phyloP scores from a whole-genome alignment of 2,329 filamentous ascomycete genomes.

The Fusarium sterilihyphosum region DNA sequence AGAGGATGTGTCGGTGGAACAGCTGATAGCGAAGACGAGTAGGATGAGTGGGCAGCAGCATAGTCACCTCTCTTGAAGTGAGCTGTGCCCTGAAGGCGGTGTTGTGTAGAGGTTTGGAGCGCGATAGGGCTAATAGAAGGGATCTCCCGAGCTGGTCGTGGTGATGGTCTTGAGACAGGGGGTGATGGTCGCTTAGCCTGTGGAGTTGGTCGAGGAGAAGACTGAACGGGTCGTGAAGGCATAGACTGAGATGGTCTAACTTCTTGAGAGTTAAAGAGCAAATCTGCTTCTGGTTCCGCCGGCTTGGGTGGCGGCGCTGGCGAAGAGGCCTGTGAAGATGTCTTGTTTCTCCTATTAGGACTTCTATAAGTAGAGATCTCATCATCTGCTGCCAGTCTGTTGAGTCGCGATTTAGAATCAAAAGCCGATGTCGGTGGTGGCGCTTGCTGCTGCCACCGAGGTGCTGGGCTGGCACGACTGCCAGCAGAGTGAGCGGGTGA shows the following conservation, averaged over 20 bases:
- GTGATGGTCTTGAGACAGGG: conserved; percentile 53
- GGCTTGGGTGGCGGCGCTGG: conserved; percentile 52
- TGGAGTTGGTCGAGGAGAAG: conserved; percentile 52
- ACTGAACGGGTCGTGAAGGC: conserved; percentile 52
- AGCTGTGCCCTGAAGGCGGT: conserved; percentile 82
- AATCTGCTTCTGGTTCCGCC: conserved; percentile 63
- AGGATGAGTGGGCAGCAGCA: conserved; percentile 83
- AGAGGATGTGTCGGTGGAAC: conserved; percentile 85
- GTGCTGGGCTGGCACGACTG: conserved; percentile 58
- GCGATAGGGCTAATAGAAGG: conserved; percentile 75
- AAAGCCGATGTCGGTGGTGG: conserved; percentile 49
- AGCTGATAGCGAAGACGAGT: conserved; percentile 78
- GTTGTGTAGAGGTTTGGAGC: conserved; percentile 78
- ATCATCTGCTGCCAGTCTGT: conserved; percentile 78
- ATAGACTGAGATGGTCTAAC: conserved; percentile 49
- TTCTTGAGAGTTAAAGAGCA: conserved; percentile 65
- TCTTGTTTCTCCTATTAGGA: conserved; percentile 80
- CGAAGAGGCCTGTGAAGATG: conserved; percentile 56
- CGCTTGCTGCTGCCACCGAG: conserved; percentile 68
- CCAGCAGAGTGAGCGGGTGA: conserved; percentile 59
- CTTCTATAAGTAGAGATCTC: conserved; percentile 90
- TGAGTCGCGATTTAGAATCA: conserved; percentile 66
- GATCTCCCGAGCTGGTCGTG: conserved; percentile 65
- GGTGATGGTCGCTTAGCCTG: conserved; percentile 47
- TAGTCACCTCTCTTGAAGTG: conserved; percentile 97